Percentiles rank a stretch among this genome's conserved stretches.
phyloP scores from a whole-genome alignment of 805 yeast genomes.

The Wilhelminamyces savonicus region DNA sequence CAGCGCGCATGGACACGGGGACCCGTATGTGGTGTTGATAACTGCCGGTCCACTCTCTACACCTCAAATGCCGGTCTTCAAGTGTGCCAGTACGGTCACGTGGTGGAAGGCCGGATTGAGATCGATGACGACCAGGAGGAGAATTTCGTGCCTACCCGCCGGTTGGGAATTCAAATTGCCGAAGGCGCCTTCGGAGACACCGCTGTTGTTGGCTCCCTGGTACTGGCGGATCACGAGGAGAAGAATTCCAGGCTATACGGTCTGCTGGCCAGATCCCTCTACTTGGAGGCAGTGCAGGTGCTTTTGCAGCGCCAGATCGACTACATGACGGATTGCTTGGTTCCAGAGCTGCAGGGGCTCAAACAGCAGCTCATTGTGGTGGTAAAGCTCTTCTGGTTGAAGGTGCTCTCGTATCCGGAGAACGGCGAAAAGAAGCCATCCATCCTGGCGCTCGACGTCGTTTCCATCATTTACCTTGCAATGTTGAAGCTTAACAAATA shows the following conservation, averaged over 20 bases:
- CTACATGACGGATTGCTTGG: slow-evolving; percentile 8
- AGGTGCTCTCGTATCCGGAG: slow-evolving; percentile 7
- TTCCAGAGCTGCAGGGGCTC: slow-evolving; percentile 3
- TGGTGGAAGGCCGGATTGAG: slow-evolving; percentile 72
- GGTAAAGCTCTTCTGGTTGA: slow-evolving; percentile 30
- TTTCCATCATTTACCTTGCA: slow-evolving; percentile 45
- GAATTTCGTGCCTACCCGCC: slow-evolving; percentile 41
- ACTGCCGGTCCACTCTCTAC: slow-evolving; percentile 79
- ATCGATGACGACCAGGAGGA: slow-evolving; percentile 80
- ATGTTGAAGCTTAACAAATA: slow-evolving; percentile 36
- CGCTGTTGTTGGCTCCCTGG: background rate
- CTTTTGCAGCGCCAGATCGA: slow-evolving; percentile 44
- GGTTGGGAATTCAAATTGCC: slow-evolving; percentile 42
- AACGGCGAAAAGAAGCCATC: slow-evolving; percentile 2
- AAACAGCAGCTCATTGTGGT: slow-evolving; percentile 11
- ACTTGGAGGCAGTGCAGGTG: slow-evolving; percentile 42
- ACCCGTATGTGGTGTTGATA: slow-evolving; percentile 81
- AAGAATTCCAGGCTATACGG: slow-evolving; percentile 36
- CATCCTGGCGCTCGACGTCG: slow-evolving; percentile 20
- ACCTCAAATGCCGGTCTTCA: slow-evolving; percentile 67
- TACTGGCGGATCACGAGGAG: too few species aligned
- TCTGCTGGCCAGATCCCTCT: slow-evolving; percentile 36
- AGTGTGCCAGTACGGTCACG: slow-evolving; percentile 89
- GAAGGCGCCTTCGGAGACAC: slow-evolving; percentile 18
- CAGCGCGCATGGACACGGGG: slow-evolving; percentile 78